Percentiles rank a stretch among this genome's conserved stretches.
phyloP scores from a whole-genome alignment of 2,329 filamentous ascomycete genomes.

The Eutypella sp. region DNA sequence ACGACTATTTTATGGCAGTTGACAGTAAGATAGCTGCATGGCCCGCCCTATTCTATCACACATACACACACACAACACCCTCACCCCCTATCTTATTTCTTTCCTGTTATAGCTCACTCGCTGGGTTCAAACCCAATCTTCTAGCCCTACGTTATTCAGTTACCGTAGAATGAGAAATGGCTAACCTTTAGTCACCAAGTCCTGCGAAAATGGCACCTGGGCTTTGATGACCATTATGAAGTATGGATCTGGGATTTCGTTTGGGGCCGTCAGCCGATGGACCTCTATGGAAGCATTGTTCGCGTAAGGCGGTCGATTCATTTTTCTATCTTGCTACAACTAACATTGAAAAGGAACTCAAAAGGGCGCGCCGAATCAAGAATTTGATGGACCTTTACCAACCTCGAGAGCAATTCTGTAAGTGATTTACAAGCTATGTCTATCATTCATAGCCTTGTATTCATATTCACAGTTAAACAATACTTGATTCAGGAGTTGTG shows the following conservation, averaged over 20 bases:
- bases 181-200: neutral
- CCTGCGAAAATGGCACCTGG: constrained; percentile 19
- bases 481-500: neutral
- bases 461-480: neutral
- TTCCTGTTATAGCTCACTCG: too few species aligned
- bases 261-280: constrained; percentile 11
- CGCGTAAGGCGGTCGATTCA: constrained; percentile 8
- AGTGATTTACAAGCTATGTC: neutral
- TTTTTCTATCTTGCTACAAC: neutral
- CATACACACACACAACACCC: too few species aligned
- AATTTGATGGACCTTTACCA: constrained; percentile 19
- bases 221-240: constrained; percentile 25
- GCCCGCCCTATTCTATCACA: too few species aligned
- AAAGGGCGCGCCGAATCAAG: constrained; percentile 21
- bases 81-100: too few species aligned
- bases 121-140: neutral
- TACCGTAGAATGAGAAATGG: neutral
- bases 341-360: constrained; percentile 18
- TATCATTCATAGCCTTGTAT: neutral
- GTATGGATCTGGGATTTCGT: constrained; percentile 27
- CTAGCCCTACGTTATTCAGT: neutral
- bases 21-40: constrained; percentile 6
- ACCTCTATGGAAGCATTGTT: constrained; percentile 16
- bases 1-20: constrained; percentile 18
- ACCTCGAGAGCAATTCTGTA: constrained; percentile 16